Conservation (phyloP, 1,284 basidiomycete species). For the Quambalaria eucalypti region DNA sequence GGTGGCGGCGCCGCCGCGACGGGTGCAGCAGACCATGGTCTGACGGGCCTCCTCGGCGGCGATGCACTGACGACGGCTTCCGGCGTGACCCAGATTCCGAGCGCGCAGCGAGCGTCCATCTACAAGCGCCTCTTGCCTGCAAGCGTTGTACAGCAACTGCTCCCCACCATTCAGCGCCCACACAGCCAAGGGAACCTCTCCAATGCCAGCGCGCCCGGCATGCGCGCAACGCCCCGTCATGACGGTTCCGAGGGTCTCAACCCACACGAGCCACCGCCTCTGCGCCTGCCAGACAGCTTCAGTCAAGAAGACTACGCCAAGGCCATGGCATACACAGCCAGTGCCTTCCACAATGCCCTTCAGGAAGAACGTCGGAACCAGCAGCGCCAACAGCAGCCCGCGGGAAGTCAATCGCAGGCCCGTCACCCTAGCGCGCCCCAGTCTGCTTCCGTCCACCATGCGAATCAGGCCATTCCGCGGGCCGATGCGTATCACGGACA, state of each 20-base stretch:
- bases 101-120: conserved; percentile 59
- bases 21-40: conserved; percentile 4
- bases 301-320: conserved; percentile 35
- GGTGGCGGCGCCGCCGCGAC: background rate
- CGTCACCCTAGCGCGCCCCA: no score
- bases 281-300: conserved; percentile 27
- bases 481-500: no score
- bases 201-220: conserved; percentile 6
- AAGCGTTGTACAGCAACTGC: conserved; percentile 33
- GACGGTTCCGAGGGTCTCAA: conserved; percentile 1
- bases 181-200: conserved; percentile 10
- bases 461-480: conserved; percentile 13
- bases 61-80: conserved; percentile 42
- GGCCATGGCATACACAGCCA: conserved; percentile 30
- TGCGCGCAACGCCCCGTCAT: conserved; percentile 13
- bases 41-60: conserved; percentile 21
- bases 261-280: conserved; percentile 13
- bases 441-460: background rate
- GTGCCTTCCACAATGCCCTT: conserved; percentile 30
- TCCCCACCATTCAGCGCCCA: conserved; percentile 18
- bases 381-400: conserved; percentile 5
- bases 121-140: conserved; percentile 59
- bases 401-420: no score
- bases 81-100: conserved; percentile 17
- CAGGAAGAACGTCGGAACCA: conserved; percentile 22